Conservation (phyloP, 1,139 yeast species). For the Candida pseudoviswanathii region DNA sequence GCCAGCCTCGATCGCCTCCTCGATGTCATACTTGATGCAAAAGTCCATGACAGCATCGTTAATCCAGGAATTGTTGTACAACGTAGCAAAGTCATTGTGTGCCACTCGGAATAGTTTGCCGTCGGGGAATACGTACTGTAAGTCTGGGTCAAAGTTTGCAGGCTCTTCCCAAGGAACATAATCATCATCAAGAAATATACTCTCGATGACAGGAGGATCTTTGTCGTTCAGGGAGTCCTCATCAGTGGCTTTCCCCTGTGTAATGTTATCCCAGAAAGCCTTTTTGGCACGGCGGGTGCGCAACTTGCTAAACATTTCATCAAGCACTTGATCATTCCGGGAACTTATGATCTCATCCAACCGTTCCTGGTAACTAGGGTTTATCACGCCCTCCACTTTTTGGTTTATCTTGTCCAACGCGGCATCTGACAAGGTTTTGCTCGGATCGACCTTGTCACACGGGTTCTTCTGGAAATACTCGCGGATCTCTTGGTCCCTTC, state of each 20-base stretch:
- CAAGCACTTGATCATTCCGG: background rate
- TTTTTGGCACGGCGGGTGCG: background rate
- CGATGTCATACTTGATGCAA: constrained; percentile 60
- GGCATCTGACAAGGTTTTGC: constrained; percentile 8
- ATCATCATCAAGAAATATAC: constrained; percentile 13
- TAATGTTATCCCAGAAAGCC: background rate
- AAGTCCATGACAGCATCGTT: constrained; percentile 76
- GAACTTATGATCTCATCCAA: background rate
- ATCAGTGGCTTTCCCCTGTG: background rate
- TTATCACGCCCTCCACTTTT: background rate
- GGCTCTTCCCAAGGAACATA: constrained; percentile 21
- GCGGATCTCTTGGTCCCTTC: constrained; percentile 13
- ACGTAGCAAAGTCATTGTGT: constrained; percentile 64
- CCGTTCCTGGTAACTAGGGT: too few relatives aligned
- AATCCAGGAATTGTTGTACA: constrained; percentile 73
- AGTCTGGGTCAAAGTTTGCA: constrained; percentile 49
- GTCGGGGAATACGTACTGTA: constrained; percentile 52
- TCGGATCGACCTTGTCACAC: constrained; percentile 11
- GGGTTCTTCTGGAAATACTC: constrained; percentile 14
- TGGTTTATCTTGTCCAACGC: constrained; percentile 3
- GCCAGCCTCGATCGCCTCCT: constrained; percentile 33
- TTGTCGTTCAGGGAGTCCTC: too few relatives aligned
- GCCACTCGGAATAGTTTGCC: constrained; percentile 52
- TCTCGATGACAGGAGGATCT: background rate
- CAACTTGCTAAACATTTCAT: background rate